phyloP scores from a whole-genome alignment of 305 asterid species.

The Fraxinus latifolia region DNA sequence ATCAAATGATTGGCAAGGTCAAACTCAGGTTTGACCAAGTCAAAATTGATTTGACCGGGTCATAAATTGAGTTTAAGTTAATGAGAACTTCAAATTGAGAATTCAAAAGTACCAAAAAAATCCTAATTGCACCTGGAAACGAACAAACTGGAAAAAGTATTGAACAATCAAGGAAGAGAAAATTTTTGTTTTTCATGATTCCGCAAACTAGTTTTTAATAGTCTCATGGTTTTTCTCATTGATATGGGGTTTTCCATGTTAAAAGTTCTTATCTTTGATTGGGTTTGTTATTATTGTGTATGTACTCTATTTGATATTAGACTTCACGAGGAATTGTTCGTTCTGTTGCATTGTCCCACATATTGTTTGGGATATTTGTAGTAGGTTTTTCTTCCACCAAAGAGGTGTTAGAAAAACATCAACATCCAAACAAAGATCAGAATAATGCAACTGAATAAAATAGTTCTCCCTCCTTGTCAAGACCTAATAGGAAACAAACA shows the following conservation, averaged over 20 bases:
- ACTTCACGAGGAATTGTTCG: not conserved
- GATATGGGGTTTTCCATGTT: not conserved
- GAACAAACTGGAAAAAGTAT: not conserved
- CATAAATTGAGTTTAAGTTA: not conserved
- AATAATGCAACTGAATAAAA: not conserved
- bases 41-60: not conserved
- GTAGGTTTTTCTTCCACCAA: not conserved
- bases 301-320: not conserved
- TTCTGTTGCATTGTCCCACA: not conserved
- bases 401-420: not conserved
- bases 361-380: not conserved
- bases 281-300: not conserved
- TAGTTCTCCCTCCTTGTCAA: not conserved
- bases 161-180: not conserved
- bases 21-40: not conserved
- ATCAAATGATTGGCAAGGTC: not conserved
- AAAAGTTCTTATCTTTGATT: not conserved
- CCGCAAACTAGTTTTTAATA: not conserved
- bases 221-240: not conserved
- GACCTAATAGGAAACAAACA: not conserved
- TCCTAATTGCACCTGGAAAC: not conserved
- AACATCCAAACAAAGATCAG: not conserved
- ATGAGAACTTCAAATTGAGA: too few relatives aligned
- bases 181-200: not conserved
- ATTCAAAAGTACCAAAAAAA: not conserved